Conservation (phyloP, 2,329 filamentous ascomycete species). For the Fusarium bulbicola region DNA sequence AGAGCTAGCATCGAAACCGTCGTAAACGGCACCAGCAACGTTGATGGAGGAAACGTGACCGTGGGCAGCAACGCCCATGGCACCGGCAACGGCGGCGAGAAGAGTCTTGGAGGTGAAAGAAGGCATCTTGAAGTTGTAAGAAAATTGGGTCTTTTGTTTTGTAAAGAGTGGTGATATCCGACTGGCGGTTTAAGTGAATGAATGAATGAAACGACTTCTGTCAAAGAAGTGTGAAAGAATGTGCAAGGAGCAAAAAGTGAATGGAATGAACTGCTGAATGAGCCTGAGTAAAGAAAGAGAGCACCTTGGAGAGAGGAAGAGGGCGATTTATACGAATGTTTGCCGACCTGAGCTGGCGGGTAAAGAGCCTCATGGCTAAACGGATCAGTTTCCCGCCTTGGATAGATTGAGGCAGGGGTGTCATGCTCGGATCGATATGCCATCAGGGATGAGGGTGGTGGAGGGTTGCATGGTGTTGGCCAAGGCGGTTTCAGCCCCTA, state of each 20-base stretch:
- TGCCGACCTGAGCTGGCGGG: neutral
- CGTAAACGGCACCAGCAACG: slow-evolving; percentile 40
- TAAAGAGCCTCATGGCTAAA: slow-evolving; percentile 25
- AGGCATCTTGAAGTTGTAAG: slow-evolving; percentile 39
- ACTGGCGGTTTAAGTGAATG: slow-evolving; percentile 36
- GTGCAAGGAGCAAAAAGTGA: slow-evolving; percentile 42
- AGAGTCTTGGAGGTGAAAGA: slow-evolving; percentile 40
- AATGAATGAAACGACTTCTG: slow-evolving; percentile 44
- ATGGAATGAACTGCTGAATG: slow-evolving; percentile 43
- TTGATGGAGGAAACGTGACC: slow-evolving; percentile 43
- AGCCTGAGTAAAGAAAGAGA: slow-evolving; percentile 33
- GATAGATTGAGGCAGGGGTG: slow-evolving; percentile 17
- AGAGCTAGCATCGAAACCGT: slow-evolving; percentile 2
- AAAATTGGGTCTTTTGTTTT: slow-evolving; percentile 7
- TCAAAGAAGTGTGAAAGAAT: slow-evolving; percentile 45
- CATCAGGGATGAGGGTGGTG: slow-evolving; percentile 22
- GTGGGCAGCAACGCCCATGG: slow-evolving; percentile 42
- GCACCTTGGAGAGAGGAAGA: neutral
- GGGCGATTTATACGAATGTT: slow-evolving; percentile 33
- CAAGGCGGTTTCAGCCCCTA: slow-evolving; percentile 33
- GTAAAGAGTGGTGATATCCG: slow-evolving; percentile 25
- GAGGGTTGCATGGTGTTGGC: slow-evolving; percentile 25
- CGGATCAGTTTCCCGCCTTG: slow-evolving; percentile 17
- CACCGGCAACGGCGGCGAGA: slow-evolving; percentile 40
- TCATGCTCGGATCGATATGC: slow-evolving; percentile 25